A percentile compares a stretch with the other conserved stretches of the same genome.
Conservation (phyloP, 306 rosid genomes). For the Acacia acuminata region DNA sequence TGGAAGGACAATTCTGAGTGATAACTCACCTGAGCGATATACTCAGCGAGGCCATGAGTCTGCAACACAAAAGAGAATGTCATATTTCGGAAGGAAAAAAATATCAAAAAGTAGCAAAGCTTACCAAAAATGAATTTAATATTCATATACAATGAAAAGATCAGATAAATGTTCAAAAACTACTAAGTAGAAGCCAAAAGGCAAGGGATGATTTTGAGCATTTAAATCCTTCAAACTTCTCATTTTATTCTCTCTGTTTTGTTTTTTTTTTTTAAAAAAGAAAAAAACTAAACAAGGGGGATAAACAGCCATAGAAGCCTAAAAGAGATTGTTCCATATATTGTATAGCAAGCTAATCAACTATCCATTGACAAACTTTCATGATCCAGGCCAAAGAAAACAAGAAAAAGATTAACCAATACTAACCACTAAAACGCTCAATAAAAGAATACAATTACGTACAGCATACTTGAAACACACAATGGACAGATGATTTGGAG, state of each 20-base stretch:
- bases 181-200: constrained; percentile 16
- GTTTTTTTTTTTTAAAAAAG: background rate
- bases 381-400: background rate
- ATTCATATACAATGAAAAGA: background rate
- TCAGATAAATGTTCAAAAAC: background rate
- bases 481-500: constrained; percentile 26
- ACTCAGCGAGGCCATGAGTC: constrained; percentile 93
- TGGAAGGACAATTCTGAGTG: constrained; percentile 17
- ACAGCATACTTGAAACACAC: constrained; percentile 16
- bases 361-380: constrained; percentile 22
- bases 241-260: background rate
- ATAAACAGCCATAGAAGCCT: background rate
- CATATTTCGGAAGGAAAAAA: constrained; percentile 23
- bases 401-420: constrained; percentile 20
- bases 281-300: background rate
- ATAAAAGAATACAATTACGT: constrained; percentile 12
- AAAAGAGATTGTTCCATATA: background rate
- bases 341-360: constrained; percentile 24
- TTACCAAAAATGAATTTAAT: constrained; percentile 8
- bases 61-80: constrained; percentile 52
- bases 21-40: constrained; percentile 94
- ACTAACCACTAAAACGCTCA: constrained; percentile 14
- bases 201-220: constrained; percentile 19
- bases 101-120: background rate
- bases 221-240: constrained; percentile 14